phyloP scores from a whole-genome alignment of 768 basidiomycete species.

The Tricholoma terreum region DNA sequence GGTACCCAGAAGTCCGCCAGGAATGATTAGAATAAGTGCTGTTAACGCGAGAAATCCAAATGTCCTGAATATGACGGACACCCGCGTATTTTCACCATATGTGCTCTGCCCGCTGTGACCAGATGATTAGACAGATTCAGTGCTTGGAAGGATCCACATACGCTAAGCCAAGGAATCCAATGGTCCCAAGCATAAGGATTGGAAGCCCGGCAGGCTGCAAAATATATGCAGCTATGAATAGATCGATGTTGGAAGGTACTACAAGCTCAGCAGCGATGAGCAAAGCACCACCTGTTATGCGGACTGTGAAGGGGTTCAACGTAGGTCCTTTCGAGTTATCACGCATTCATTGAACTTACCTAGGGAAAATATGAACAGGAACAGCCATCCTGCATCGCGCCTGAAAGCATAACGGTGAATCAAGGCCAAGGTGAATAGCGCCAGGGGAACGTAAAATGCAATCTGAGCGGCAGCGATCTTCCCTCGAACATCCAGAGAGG shows the following conservation, averaged over 20 bases:
- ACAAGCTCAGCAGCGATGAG: conserved; percentile 52
- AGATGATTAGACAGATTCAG: conserved; percentile 17
- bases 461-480: conserved; percentile 60
- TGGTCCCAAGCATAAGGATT: conserved; percentile 38
- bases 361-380: conserved; percentile 57
- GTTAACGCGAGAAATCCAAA: conserved; percentile 34
- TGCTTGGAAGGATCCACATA: conserved; percentile 22
- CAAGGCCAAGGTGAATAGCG: conserved; percentile 42
- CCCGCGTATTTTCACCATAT: conserved; percentile 47
- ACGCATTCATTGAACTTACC: conserved; percentile 34
- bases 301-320: conserved; percentile 36
- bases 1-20: conserved; percentile 45
- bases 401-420: conserved; percentile 53
- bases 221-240: conserved; percentile 54
- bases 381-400: conserved; percentile 65
- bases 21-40: conserved; percentile 41
- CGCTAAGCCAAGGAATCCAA: conserved; percentile 53
- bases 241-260: conserved; percentile 33
- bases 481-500: conserved; percentile 39
- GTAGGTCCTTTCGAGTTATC: not conserved
- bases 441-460: conserved; percentile 56
- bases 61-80: conserved; percentile 35
- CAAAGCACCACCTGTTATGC: conserved; percentile 55
- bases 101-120: conserved; percentile 45
- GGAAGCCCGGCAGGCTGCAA: conserved; percentile 43